Evolutionary conservation across 805 yeast genomes (phyloP), one percentile per base, ranked within the genome.

Genomic region (Cyberlindnera veronae): DNA sequence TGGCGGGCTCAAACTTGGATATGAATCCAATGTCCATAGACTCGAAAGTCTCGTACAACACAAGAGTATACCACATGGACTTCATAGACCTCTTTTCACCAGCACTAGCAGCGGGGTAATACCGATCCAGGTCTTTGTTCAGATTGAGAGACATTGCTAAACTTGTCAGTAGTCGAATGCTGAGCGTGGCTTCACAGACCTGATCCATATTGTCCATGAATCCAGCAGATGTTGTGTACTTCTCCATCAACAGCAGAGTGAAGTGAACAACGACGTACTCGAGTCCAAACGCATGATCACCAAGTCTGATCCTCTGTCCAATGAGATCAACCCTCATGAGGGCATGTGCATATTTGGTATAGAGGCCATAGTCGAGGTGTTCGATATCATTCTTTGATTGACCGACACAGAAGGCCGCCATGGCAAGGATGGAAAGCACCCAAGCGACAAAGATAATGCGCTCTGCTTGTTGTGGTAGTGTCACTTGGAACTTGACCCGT

Each of bases 11-110:
- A 19, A 47, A 36, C 32, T 47, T 47, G 28, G 51, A 47, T 6
- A 47, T 44, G 34, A 41, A 41, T 12, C 51, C 48, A 24, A 47
- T 20, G 19, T 47, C 51, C 44, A 41, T 44, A 8, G 47, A 43
- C 19, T 43, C 51, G 35, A 44, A 41, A 2, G 38, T 34, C 19
- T 47, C 51, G 29, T 41, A 47, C 3, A 44, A 24, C 11, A 47
- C 44, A 5, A 47, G 32, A 4, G 39, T 36, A 21, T 47, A 47
- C 51, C 51, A 47, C 15, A 47, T 24, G 10, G 44, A 36, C 34
- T 47, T 47, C 51, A 47, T 41, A 5, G 36, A 20, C 15, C 34
- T 44, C 30, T 41, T 41, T 16, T 44, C 44, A 1, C 41, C 46
- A 2, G 14, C 16, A 6, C 38, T 15, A 6, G 46, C 26, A 17